Base-by-base conservation (phyloP, 1,139 yeast genomes). In the Candida glucosophila region DNA sequence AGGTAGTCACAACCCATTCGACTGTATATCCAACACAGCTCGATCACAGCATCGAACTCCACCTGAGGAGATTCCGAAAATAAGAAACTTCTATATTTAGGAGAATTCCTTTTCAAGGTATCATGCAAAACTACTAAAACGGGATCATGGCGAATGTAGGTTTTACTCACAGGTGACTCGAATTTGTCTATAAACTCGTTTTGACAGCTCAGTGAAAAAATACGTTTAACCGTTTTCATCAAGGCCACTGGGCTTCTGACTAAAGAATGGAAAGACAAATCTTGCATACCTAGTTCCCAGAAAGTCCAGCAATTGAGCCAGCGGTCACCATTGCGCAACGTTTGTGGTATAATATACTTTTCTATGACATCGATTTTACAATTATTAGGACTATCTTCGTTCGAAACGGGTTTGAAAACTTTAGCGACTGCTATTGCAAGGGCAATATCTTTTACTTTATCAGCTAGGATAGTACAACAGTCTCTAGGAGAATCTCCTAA, bases 1-100 rank as follows among this genome's bases (percentile, higher is more conserved):
- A 88, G 49, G 35, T 76, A 70, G 40, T 88, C 95, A 55, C 97
- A 88, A 0, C 97, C 97, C 95, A 88, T 85, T 32, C 94, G 62
- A 9, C 73, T 62, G 42, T 85, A 82, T 30, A 83, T 79, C 23
- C 67, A 57, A 8, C 81, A 67, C 5, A 78, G 77, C 36, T 74
- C 72, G 13, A 71, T 45, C 8, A 86, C 67, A 41, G 77, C 74
- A 9, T 65, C 59, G 29, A 68, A 72, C 42, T 88, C 96, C 24
- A 59, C 55, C 3, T 44, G 40, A 4, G 64, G 55, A 14, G 64
- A 56, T n/a, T 75, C 49, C 15, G 53, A 57, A 15, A 61, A 34
- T 0, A 74, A 65, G 6, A 79, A 78, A 28, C 58, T 43, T 22
- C 63, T 55, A 35, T 73, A 67, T 29, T 58, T 56, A 19, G 62